phyloP scores from a whole-genome alignment of 2,329 filamentous ascomycete genomes.

The Alternaria sp. region DNA sequence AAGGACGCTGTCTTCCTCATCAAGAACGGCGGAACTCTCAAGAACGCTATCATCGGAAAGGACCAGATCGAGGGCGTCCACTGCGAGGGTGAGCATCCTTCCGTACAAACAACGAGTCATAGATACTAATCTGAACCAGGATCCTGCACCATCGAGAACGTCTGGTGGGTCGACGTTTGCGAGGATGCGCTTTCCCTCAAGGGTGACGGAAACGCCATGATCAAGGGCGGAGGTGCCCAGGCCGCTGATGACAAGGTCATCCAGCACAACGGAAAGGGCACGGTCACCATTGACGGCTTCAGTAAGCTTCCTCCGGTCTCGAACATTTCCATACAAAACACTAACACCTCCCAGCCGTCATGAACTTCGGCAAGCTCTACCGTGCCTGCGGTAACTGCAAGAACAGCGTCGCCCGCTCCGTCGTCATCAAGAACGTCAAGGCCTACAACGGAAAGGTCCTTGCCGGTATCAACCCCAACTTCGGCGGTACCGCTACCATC shows the following conservation, averaged over 20 bases:
- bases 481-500: constrained; percentile 57
- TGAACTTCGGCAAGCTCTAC: constrained; percentile 54
- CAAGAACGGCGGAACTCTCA: constrained; percentile 58
- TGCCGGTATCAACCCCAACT: constrained; percentile 61
- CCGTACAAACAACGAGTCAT: not conserved
- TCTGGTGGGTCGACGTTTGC: constrained; percentile 52
- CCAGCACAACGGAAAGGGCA: constrained; percentile 53
- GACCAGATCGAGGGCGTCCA: constrained; percentile 51
- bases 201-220: constrained; percentile 45
- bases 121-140: constrained; percentile 33
- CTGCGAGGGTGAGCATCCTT: constrained; percentile 38
- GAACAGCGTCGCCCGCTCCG: constrained; percentile 54
- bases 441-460: constrained; percentile 53
- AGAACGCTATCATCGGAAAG: constrained; percentile 63
- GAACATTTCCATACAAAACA: no score
- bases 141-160: constrained; percentile 40
- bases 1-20: constrained; percentile 61
- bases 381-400: constrained; percentile 58
- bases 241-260: constrained; percentile 52
- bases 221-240: constrained; percentile 52
- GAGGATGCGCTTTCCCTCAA: constrained; percentile 50
- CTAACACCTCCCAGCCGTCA: constrained; percentile 25
- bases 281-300: constrained; percentile 48
- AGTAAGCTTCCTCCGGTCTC: no score
- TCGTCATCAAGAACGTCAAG: constrained; percentile 55